Base-by-base conservation (phyloP, 768 basidiomycete species). In the Tylopilus vinaceipallidus region DNA sequence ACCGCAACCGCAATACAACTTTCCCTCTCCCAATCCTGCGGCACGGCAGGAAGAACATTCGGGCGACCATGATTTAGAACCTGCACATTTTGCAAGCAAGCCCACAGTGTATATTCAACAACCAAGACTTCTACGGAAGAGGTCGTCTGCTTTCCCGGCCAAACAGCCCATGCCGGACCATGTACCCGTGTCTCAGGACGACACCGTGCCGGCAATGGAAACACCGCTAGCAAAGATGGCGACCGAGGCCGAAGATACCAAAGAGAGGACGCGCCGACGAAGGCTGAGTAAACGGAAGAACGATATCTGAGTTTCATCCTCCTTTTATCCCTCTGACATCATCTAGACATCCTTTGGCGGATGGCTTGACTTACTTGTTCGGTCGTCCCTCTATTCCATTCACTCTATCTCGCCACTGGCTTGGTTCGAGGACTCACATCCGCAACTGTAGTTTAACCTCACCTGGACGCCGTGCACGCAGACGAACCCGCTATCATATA, bases 271-370 rank as follows among this genome's bases (percentile, higher is more conserved):
- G 36, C 66, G 56, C 52, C 61, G 66, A 46, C 68, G 66, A 62
- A 68, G 39, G 53, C 50, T 68, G 53, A 68, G 66, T 57, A 68
- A 68, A 58, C 68, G 66, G 58, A 68, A 60, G 55, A 44, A 43
- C 50, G 56, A 64, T 56, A 47, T 43, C 45, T 60, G 45, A 66
- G 46, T 53, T 58, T 49, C 45, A 42, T n/a, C 42, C 42, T 42
- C 45, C 33, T 47, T 52, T 55, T 37, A 35, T 42, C 46, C 41
- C 45, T 44, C 30, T 51, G 49, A 50, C 52, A 51, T 51, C 38
- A 55, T 42, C 47, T 44, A 19, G 42, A 42, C 43, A 32, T 38
- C 49, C 41, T 45, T 44, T 39, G 22, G 49, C 55, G 59, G 63
- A 63, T 61, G 34, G 45, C 39, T 42, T 50, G 42, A 30, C 48